These are phyloP conservation scores for Knufia petricola DNA, from an alignment of 2,329 filamentous ascomycete genomes.

Conservation along the genomic window DNA sequence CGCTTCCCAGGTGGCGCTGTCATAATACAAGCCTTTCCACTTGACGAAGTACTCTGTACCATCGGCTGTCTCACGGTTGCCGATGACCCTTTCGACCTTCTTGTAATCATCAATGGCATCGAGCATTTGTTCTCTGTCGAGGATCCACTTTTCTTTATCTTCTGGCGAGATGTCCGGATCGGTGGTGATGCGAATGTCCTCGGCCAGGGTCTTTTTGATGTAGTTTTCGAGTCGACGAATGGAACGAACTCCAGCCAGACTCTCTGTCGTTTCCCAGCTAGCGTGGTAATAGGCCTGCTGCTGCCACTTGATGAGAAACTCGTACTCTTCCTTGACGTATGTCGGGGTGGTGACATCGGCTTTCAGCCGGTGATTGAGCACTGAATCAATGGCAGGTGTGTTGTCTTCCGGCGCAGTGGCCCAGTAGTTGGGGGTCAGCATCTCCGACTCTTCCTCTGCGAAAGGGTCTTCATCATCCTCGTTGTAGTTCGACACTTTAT, in stretches of 20 bases:
- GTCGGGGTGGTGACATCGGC: conserved; percentile 45
- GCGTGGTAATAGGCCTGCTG: conserved; percentile 90
- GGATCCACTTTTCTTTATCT: conserved; percentile 83
- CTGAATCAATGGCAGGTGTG: conserved; percentile 77
- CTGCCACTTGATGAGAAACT: conserved; percentile 94
- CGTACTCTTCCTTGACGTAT: conserved; percentile 62
- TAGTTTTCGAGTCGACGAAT: conserved; percentile 91
- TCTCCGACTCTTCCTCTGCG: conserved; percentile 48
- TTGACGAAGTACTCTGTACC: conserved; percentile 88
- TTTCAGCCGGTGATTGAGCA: conserved; percentile 75
- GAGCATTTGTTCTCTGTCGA: conserved; percentile 85
- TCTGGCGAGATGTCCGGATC: conserved; percentile 69
- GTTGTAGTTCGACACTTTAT: conserved; percentile 61
- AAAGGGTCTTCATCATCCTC: conserved; percentile 54
- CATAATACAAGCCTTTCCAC: conserved; percentile 91
- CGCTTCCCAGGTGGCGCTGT: conserved; percentile 88
- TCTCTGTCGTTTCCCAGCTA: conserved; percentile 79
- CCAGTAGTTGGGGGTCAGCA: conserved; percentile 61
- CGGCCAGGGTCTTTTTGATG: conserved; percentile 69
- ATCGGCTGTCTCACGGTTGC: conserved; percentile 66
- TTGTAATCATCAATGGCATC: conserved; percentile 85
- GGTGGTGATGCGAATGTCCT: conserved; percentile 67
- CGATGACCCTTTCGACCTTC: conserved; percentile 86
- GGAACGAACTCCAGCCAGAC: conserved; percentile 67
- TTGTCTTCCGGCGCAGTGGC: conserved; percentile 55